Conservation (phyloP, 2,329 filamentous ascomycete species). For the Monosporascus sp. region DNA sequence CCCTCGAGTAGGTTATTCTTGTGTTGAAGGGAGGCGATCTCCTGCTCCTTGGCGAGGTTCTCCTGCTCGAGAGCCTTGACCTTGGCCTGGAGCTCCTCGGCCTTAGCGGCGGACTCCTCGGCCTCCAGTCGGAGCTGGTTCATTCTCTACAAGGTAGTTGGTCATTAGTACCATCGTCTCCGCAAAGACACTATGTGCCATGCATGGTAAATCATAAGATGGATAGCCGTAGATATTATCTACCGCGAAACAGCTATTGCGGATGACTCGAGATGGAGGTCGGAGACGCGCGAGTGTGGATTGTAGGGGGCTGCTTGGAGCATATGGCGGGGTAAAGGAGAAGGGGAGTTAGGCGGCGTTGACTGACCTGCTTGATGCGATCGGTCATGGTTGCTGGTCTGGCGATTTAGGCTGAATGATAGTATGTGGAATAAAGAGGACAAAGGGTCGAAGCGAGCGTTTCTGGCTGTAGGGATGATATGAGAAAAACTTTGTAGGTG, state of each 20-base stretch:
- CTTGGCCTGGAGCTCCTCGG: constrained; percentile 80
- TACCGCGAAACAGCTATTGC: not conserved
- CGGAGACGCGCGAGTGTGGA: not conserved
- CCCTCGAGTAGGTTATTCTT: constrained; percentile 86
- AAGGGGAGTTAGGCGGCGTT: constrained; percentile 11
- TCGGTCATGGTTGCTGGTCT: constrained; percentile 61
- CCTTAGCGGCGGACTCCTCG: constrained; percentile 75
- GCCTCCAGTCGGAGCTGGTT: constrained; percentile 89
- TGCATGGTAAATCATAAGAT: not conserved
- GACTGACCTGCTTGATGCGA: constrained; percentile 81
- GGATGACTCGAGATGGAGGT: not conserved
- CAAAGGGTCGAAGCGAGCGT: constrained; percentile 21
- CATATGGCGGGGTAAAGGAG: constrained; percentile 28
- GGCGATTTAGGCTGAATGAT: constrained; percentile 9
- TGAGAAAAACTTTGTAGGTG: constrained; percentile 21
- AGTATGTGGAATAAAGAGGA: constrained; percentile 24
- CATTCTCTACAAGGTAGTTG: constrained; percentile 66
- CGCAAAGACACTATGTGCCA: not conserved
- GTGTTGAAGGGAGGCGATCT: constrained; percentile 93
- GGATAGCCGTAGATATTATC: not conserved
- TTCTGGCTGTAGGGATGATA: constrained; percentile 9
- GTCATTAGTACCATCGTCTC: constrained; percentile 7
- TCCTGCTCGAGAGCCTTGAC: constrained; percentile 92
- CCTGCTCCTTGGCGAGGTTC: constrained; percentile 93
- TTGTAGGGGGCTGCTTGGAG: constrained; percentile 8